These are phyloP conservation scores for Senna siamea DNA, from an alignment of 306 rosid species.

Conservation along the genomic window DNA sequence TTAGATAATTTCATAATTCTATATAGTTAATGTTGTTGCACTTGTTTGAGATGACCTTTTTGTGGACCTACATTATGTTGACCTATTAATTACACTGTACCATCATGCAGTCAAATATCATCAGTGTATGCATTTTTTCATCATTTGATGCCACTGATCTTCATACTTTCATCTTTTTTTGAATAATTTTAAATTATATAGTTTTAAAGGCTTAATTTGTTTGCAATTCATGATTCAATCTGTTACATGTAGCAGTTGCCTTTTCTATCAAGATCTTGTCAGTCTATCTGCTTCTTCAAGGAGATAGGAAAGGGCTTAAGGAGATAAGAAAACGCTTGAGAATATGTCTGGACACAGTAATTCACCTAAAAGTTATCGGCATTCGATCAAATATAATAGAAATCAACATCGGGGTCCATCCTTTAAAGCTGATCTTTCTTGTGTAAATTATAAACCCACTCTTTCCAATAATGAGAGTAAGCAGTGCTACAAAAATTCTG, in stretches of 20 bases:
- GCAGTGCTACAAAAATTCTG: constrained; percentile 40
- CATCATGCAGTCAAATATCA: background rate
- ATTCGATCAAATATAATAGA: constrained; percentile 63
- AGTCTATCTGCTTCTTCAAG: constrained; percentile 40
- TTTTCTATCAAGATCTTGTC: constrained; percentile 42
- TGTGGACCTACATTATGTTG: background rate
- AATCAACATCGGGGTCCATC: constrained; percentile 45
- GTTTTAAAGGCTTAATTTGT: constrained; percentile 1
- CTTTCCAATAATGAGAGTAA: constrained; percentile 44
- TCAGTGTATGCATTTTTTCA: background rate
- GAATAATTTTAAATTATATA: background rate
- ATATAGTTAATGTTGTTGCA: background rate
- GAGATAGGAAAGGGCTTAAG: constrained; percentile 40
- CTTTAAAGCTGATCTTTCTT: constrained; percentile 49
- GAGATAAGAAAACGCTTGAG: constrained; percentile 39
- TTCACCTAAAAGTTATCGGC: constrained; percentile 47
- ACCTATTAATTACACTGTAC: background rate
- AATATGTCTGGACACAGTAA: constrained; percentile 64
- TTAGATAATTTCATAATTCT: background rate
- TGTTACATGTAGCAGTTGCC: constrained; percentile 48
- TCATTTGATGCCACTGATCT: background rate
- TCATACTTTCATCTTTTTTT: background rate
- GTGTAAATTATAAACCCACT: constrained; percentile 43
- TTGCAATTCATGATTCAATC: constrained; percentile 34
- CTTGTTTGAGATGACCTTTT: background rate